phyloP scores from a whole-genome alignment of 257 asterid species.

The Primulina huaijiensis region DNA sequence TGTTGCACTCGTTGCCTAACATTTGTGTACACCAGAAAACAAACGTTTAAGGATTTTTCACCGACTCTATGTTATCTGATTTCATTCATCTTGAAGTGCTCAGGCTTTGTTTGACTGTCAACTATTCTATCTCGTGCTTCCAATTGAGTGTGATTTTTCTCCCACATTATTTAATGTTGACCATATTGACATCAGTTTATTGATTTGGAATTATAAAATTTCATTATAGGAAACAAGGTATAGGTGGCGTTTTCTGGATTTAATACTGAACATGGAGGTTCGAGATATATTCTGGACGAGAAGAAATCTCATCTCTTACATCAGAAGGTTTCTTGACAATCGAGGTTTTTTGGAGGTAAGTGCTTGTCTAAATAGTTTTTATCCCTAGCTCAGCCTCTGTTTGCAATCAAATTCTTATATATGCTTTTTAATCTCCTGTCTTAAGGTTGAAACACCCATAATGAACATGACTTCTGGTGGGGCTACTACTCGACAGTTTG shows the following conservation, averaged over 20 bases:
- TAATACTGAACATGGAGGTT: slow-evolving; percentile 76
- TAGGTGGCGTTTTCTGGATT: slow-evolving; percentile 84
- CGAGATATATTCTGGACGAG: slow-evolving; percentile 77
- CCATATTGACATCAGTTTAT: no score
- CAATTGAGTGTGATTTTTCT: no score
- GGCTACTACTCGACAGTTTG: slow-evolving; percentile 93
- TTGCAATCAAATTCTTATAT: neutral
- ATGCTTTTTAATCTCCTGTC: neutral
- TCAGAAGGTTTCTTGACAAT: slow-evolving; percentile 63
- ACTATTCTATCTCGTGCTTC: no score
- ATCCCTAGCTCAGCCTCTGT: no score
- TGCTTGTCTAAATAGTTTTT: no score
- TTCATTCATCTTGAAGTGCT: no score
- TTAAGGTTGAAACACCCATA: slow-evolving; percentile 92
- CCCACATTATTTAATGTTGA: no score
- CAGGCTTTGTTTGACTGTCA: no score
- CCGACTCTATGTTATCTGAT: no score
- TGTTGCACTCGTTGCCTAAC: no score
- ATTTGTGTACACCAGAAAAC: no score
- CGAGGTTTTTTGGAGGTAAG: slow-evolving; percentile 76
- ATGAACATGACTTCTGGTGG: slow-evolving; percentile 90
- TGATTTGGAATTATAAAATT: neutral
- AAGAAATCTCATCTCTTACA: slow-evolving; percentile 56
- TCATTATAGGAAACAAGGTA: slow-evolving; percentile 77
- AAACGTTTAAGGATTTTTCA: no score